Evolutionary conservation across 495 filamentous ascomycete genomes (phyloP).

Genomic region (Penicillium herquei): DNA sequence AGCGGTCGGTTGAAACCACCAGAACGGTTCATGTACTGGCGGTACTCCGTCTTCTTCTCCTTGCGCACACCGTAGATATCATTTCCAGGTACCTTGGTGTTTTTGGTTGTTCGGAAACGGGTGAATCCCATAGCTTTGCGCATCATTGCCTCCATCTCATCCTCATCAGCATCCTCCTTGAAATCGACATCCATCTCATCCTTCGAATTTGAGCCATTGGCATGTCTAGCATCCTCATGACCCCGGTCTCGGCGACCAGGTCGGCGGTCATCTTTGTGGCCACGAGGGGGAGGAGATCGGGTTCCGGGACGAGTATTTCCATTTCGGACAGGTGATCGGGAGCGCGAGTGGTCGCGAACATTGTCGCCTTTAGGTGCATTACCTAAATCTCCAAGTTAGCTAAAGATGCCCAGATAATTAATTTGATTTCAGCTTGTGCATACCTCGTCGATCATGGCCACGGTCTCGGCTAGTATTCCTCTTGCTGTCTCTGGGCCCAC

Average conservation of each 20-base stretch:
- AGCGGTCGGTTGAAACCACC: slow-evolving; percentile 96
- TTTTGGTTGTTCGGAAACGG: slow-evolving; percentile 81
- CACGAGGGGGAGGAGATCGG: slow-evolving; percentile 36
- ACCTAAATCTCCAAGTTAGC: slow-evolving; percentile 16
- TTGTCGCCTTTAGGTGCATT: slow-evolving; percentile 35
- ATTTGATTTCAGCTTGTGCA: slow-evolving; percentile 1
- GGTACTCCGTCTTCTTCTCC: slow-evolving; percentile 93
- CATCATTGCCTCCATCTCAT: slow-evolving; percentile 75
- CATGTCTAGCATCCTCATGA: slow-evolving; percentile 19
- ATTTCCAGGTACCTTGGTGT: slow-evolving; percentile 88
- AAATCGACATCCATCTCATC: slow-evolving; percentile 44
- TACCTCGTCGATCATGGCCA: slow-evolving; percentile 44
- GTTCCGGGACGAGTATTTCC: slow-evolving; percentile 33
- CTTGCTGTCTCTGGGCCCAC: slow-evolving; percentile 39
- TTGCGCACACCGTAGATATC: slow-evolving; percentile 80
- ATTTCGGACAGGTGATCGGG: slow-evolving; percentile 40
- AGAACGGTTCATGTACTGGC: slow-evolving; percentile 98
- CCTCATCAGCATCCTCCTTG: slow-evolving; percentile 55
- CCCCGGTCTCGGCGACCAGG: slow-evolving; percentile 35
- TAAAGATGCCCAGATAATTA: not conserved
- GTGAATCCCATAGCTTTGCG: slow-evolving; percentile 83
- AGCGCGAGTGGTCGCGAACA: slow-evolving; percentile 44
- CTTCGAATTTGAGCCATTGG: slow-evolving; percentile 25
- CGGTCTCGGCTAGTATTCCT: slow-evolving; percentile 49
- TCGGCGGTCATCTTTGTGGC: slow-evolving; percentile 30